These are phyloP conservation scores for Sclerotinia minor DNA, from an alignment of 2,329 filamentous ascomycete species.

Conservation along the genomic window DNA sequence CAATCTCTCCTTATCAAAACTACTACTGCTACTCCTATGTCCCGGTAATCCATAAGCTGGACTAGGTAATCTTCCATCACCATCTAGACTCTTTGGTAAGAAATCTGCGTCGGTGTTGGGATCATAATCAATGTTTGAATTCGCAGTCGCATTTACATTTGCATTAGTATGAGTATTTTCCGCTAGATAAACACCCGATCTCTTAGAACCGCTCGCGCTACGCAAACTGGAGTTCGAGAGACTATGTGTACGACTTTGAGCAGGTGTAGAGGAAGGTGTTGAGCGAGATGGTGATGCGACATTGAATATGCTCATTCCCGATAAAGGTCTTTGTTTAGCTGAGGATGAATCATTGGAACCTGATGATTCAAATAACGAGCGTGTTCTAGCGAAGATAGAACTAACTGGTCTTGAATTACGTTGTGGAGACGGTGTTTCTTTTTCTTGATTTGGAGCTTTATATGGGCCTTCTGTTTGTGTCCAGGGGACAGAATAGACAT, in stretches of 20 bases:
- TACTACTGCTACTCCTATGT: conserved; percentile 16
- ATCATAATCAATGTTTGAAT: conserved; percentile 15
- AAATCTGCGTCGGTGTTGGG: conserved; percentile 20
- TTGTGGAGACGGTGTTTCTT: conserved; percentile 1
- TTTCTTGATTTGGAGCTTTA: not conserved
- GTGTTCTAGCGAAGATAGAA: conserved; percentile 36
- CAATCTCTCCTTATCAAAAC: not conserved
- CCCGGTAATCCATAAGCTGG: not conserved
- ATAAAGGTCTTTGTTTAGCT: conserved; percentile 17
- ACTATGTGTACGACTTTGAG: conserved; percentile 18
- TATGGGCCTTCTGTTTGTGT: not conserved
- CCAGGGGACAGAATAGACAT: conserved; percentile 16
- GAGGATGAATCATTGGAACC: conserved; percentile 17
- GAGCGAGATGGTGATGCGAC: not conserved
- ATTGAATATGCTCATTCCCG: conserved; percentile 11
- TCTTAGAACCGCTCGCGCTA: not conserved
- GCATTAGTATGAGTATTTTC: not conserved
- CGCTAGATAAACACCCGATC: not conserved
- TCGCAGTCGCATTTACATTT: not conserved
- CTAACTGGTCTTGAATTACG: conserved; percentile 24
- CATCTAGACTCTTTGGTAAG: conserved; percentile 18
- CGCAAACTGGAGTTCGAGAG: not conserved
- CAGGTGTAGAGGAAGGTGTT: not conserved
- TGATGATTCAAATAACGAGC: conserved; percentile 36
- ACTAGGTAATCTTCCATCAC: conserved; percentile 16